phyloP scores from a whole-genome alignment of 192 early-diverging fungal species.

The Dissophora ornata region DNA sequence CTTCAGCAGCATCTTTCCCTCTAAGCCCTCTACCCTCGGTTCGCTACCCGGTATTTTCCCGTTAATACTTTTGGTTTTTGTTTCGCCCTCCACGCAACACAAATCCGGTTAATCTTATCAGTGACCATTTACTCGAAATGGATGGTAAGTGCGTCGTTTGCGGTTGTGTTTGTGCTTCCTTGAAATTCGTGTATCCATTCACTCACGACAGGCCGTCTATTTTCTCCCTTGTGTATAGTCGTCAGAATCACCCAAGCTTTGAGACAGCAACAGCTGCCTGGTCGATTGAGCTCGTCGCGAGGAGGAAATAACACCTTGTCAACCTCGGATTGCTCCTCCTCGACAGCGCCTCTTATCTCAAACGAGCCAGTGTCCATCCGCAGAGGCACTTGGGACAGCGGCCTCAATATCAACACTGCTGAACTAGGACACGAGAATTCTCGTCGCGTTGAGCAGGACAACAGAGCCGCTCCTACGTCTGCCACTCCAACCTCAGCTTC shows the following conservation, averaged over 20 bases:
- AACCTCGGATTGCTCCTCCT: neutral
- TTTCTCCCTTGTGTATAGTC: too few species aligned
- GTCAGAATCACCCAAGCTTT: slow-evolving; percentile 51
- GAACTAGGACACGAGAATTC: slow-evolving; percentile 7
- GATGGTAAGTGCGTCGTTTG: slow-evolving; percentile 5
- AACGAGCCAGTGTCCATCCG: neutral
- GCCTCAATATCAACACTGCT: slow-evolving; percentile 14
- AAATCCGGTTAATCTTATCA: neutral
- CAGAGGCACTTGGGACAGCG: slow-evolving; percentile 8
- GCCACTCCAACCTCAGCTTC: slow-evolving; percentile 12
- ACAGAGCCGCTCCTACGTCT: neutral
- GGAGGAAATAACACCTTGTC: slow-evolving; percentile 10
- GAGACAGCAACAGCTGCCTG: slow-evolving; percentile 44
- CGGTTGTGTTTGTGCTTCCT: too few species aligned
- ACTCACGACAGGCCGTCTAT: too few species aligned
- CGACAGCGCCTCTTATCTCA: neutral
- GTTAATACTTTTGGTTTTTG: too few species aligned
- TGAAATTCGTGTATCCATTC: neutral
- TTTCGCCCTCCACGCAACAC: neutral
- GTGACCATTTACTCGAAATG: neutral
- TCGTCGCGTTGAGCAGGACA: slow-evolving; percentile 11
- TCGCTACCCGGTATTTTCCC: too few species aligned
- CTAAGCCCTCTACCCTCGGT: too few species aligned
- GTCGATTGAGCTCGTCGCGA: slow-evolving; percentile 8
- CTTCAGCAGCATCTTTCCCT: neutral